Percentiles rank a stretch among this genome's conserved stretches.
phyloP scores from a whole-genome alignment of 169 alveolate genomes.

The Besnoitia besnoiti region DNA sequence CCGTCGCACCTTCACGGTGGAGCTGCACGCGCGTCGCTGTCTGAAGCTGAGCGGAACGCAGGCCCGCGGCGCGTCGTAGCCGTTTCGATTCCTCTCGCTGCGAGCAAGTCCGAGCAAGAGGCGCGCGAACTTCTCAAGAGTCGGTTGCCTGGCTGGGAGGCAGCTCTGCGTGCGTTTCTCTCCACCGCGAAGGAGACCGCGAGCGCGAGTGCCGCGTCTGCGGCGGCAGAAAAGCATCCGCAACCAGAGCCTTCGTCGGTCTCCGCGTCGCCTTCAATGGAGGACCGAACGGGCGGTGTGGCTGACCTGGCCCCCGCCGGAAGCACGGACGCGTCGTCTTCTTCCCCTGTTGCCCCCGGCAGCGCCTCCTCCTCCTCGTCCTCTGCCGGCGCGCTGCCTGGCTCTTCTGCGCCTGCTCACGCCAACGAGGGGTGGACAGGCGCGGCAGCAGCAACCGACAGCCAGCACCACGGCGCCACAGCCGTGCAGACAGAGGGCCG shows the following conservation, averaged over 20 bases:
- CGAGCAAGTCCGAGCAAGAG: background rate
- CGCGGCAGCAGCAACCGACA: background rate
- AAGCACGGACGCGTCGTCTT: background rate
- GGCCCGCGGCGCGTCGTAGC: conserved; percentile 3
- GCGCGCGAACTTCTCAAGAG: background rate
- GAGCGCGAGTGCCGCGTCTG: background rate
- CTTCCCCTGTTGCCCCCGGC: background rate
- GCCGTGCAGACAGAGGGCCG: too few relatives aligned
- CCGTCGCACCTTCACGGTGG: background rate
- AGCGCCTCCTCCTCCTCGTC: background rate
- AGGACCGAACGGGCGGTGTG: background rate
- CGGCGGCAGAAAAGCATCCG: background rate
- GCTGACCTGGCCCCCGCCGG: background rate
- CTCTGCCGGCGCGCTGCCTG: too few relatives aligned
- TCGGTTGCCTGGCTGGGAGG: background rate
- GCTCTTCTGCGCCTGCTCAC: too few relatives aligned
- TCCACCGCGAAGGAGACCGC: background rate
- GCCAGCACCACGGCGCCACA: too few relatives aligned
- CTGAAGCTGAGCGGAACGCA: background rate
- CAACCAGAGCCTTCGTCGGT: too few relatives aligned
- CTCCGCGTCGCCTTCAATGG: too few relatives aligned
- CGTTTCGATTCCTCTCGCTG: background rate
- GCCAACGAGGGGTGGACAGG: too few relatives aligned
- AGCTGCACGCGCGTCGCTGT: background rate
- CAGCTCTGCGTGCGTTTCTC: background rate